phyloP scores from a whole-genome alignment of 2,329 filamentous ascomycete species.

The Fusarium proliferatum region DNA sequence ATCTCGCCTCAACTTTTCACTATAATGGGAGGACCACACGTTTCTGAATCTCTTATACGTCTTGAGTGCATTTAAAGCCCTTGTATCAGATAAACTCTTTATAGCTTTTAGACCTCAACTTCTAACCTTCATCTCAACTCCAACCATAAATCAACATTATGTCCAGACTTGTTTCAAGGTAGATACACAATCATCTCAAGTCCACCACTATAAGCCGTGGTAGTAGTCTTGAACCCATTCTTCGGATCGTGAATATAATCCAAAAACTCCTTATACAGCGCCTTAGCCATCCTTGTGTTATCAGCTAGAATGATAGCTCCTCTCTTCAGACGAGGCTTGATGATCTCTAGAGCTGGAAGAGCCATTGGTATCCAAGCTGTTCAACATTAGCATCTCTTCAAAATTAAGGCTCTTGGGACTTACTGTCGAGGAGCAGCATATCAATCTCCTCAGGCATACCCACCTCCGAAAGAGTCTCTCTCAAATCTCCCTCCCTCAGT shows the following conservation, averaged over 20 bases:
- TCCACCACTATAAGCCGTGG: slow-evolving; percentile 48
- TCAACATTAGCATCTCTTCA: background rate
- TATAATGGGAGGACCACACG: background rate
- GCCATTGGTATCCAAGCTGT: slow-evolving; percentile 68
- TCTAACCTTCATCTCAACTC: accelerated
- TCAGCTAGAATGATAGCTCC: slow-evolving; percentile 63
- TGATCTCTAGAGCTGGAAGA: slow-evolving; percentile 62
- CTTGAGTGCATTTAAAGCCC: accelerated
- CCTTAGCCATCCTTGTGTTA: slow-evolving; percentile 56
- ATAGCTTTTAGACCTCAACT: background rate
- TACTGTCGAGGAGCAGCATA: slow-evolving; percentile 71
- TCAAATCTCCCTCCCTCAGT: slow-evolving; percentile 67
- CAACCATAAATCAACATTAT: slow-evolving; percentile 33
- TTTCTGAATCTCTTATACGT: background rate
- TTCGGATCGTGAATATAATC: slow-evolving; percentile 56
- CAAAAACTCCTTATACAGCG: slow-evolving; percentile 61
- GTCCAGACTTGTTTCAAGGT: background rate
- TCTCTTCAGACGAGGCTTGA: slow-evolving; percentile 58
- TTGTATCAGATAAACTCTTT: background rate
- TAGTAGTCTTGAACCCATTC: slow-evolving; percentile 60
- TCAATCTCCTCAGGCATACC: slow-evolving; percentile 61
- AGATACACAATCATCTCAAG: slow-evolving; percentile 47
- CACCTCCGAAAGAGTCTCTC: slow-evolving; percentile 60
- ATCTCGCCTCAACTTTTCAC: slow-evolving; percentile 29
- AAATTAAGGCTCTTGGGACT: slow-evolving; percentile 42